These are phyloP conservation scores for Mycena filopes DNA, from an alignment of 768 basidiomycete species.

Conservation along the genomic window DNA sequence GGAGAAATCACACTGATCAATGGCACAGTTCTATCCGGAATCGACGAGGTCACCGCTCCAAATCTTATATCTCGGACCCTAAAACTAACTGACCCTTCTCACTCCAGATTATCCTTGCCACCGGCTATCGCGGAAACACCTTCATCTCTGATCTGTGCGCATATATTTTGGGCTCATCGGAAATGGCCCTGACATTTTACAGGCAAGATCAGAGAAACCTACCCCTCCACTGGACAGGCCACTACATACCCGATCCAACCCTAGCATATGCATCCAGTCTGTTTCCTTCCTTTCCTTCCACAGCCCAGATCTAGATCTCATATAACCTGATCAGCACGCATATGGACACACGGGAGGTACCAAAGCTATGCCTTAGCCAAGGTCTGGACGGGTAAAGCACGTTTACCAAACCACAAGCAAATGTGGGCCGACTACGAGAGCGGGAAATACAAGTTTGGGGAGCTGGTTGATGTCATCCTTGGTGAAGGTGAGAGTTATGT, in stretches of 20 bases:
- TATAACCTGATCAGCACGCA: not conserved
- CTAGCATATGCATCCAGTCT: slow-evolving; percentile 36
- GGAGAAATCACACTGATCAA: slow-evolving; percentile 40
- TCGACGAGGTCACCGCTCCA: slow-evolving; percentile 33
- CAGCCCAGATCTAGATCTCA: not conserved
- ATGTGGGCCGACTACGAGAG: slow-evolving; percentile 20
- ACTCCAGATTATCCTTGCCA: slow-evolving; percentile 38
- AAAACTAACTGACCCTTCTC: too few species aligned
- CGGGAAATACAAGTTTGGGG: slow-evolving; percentile 15
- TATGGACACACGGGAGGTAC: slow-evolving; percentile 32
- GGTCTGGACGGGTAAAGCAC: slow-evolving; percentile 34
- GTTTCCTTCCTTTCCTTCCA: not conserved
- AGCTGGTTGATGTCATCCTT: not conserved
- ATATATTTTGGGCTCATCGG: not conserved
- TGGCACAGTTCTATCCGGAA: slow-evolving; percentile 39
- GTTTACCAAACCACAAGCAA: slow-evolving; percentile 8
- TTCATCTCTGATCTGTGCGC: slow-evolving; percentile 35
- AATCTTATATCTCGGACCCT: not conserved
- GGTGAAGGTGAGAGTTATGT: slow-evolving; percentile 8
- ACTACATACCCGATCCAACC: slow-evolving; percentile 47
- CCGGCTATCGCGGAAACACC: slow-evolving; percentile 44
- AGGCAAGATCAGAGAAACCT: slow-evolving; percentile 12
- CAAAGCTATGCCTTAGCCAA: slow-evolving; percentile 33
- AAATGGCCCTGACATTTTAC: not conserved
- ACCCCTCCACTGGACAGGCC: slow-evolving; percentile 34